These are phyloP conservation scores for Neurospora sp. DNA, from an alignment of 495 filamentous ascomycete species.

Conservation along the genomic window DNA sequence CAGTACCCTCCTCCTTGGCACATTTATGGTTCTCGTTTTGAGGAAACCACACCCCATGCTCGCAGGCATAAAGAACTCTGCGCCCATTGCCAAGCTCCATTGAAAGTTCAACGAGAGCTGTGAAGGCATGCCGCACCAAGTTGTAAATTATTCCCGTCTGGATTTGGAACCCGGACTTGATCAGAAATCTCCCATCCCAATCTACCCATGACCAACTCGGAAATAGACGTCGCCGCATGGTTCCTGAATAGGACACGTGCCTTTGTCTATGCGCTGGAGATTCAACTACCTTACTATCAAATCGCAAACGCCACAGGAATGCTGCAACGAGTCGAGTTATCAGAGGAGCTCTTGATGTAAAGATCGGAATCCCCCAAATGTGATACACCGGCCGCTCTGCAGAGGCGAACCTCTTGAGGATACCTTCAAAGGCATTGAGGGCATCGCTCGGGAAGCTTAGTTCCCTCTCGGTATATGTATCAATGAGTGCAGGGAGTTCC, in stretches of 20 bases:
- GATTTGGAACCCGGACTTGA: background rate
- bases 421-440: background rate
- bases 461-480: background rate
- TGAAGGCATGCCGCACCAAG: background rate
- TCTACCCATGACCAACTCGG: constrained; percentile 1
- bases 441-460: background rate
- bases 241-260: background rate
- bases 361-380: background rate
- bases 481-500: background rate
- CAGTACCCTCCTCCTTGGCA: too few species aligned
- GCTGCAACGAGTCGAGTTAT: too few species aligned
- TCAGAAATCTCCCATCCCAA: background rate
- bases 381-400: background rate
- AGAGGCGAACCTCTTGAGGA: background rate
- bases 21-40: too few species aligned
- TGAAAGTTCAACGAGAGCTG: background rate
- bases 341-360: too few species aligned
- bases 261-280: too few species aligned
- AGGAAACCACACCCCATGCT: too few species aligned
- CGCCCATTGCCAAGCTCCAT: background rate
- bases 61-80: too few species aligned
- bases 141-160: background rate
- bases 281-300: too few species aligned
- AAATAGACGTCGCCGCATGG: background rate
- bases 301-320: too few species aligned